Evolutionary conservation across 1,139 yeast genomes (phyloP), one percentile per base, ranked within the genome.

Genomic region (Ogataea hybrid): DNA sequence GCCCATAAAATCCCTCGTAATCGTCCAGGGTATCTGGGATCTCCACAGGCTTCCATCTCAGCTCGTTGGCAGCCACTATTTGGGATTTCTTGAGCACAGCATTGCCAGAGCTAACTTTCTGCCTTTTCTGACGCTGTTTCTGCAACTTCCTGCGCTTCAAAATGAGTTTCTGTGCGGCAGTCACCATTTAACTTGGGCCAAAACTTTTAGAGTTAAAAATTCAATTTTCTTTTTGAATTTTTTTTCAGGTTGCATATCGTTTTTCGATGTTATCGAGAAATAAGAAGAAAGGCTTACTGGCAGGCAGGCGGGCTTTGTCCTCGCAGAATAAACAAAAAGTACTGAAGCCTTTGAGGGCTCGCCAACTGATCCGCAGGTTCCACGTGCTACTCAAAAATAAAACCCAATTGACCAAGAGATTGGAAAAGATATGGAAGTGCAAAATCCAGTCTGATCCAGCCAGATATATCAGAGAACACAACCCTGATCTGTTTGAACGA

Each of bases 1-100:
- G 67, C 0, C 97, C 98, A 63, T 81, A 87, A 53, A 89, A 83
- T 0, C 97, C 97, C 55, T 84, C 90, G 59, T 84, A 85, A 61
- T 87, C 95, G 46, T 83, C 96, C 47, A 87, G 63, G 28, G 88
- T 82, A 50, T 86, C 92, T 5, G 95, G 92, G 37, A 92, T 76
- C 2, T 83, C 84, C 11, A 88, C 95, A 5, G 81, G 64, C 53
- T 84, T 84, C 98, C 98, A 92, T 16, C 69, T 66, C 50, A 84
- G 66, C 23, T 70, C 71, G 50, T 74, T 74, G 2, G 77, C 74
- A 35, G 68, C 65, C 14, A 82, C 77, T 12, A 71, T 58, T 47
- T 71, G 73, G 15, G 41, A 7, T 10, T 28, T 33, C 17, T 23
- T 21, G 18, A 37, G 9, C 3, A 12, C 28, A 2, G 28, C 4